Conservation (phyloP, 163 green algal species). For the Scenedesmus sp. region DNA sequence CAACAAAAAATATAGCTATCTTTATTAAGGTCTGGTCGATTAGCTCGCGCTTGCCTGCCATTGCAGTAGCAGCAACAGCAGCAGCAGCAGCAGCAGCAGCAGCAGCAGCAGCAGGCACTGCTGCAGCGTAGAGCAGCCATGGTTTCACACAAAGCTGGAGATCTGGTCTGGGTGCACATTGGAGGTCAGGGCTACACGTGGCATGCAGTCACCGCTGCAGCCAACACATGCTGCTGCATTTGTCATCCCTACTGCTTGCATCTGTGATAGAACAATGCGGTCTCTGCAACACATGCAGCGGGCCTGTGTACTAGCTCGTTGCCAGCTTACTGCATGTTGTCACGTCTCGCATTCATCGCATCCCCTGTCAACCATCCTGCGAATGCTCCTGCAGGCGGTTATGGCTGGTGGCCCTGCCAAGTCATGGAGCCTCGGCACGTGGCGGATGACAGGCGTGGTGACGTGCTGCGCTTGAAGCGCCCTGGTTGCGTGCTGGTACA, state of each 20-base stretch:
- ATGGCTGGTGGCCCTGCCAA: conserved; percentile 50
- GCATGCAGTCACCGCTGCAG: neutral
- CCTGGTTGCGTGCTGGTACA: conserved; percentile 27
- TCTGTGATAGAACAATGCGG: neutral
- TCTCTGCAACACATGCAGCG: neutral
- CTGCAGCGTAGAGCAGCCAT: neutral
- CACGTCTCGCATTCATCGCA: neutral
- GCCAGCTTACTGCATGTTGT: neutral
- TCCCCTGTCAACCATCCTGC: neutral
- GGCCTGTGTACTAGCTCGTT: neutral
- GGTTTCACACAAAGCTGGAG: conserved; percentile 3
- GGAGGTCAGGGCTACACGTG: neutral
- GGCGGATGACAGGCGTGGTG: conserved; percentile 8
- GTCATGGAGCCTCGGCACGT: conserved; percentile 43
- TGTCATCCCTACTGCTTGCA: neutral
- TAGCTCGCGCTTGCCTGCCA: neutral
- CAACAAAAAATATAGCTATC: neutral
- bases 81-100: conserved; percentile 22
- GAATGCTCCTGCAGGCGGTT: neutral
- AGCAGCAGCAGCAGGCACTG: conserved; percentile 13
- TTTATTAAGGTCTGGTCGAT: neutral
- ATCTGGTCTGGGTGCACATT: conserved; percentile 41
- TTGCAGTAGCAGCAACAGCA: neutral
- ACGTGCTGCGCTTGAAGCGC: conserved; percentile 28
- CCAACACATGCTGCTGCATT: neutral